phyloP scores from a whole-genome alignment of 805 yeast genomes.

The Maudiozyma serrabonitensis region DNA sequence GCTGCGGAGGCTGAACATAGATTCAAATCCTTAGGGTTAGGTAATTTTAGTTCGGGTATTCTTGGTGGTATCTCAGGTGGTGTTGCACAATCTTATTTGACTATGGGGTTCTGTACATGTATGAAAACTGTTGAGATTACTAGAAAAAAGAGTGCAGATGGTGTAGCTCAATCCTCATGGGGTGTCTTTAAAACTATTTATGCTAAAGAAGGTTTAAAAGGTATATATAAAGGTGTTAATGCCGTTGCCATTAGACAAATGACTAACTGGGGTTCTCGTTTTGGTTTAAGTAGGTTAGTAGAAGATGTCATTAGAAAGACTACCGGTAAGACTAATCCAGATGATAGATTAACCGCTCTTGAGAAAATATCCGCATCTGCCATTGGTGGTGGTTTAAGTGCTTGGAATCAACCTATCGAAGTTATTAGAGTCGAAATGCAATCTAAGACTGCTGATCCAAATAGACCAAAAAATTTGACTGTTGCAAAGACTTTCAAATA shows the following conservation, averaged over 20 bases:
- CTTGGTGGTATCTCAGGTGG: constrained; percentile 96
- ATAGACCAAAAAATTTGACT: constrained; percentile 84
- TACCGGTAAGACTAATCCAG: constrained; percentile 46
- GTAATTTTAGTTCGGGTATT: constrained; percentile 76
- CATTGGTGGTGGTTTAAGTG: constrained; percentile 93
- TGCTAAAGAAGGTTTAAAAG: constrained; percentile 78
- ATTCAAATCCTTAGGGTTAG: constrained; percentile 52
- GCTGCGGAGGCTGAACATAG: constrained; percentile 86
- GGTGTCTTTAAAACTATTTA: constrained; percentile 81
- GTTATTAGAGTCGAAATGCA: constrained; percentile 98
- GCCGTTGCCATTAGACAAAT: constrained; percentile 98
- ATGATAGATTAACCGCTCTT: constrained; percentile 53
- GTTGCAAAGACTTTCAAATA: constrained; percentile 71
- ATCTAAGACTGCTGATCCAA: constrained; percentile 86
- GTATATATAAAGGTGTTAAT: constrained; percentile 95
- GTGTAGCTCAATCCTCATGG: constrained; percentile 63
- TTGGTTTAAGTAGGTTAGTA: constrained; percentile 84
- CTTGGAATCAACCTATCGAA: constrained; percentile 99
- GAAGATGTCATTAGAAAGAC: constrained; percentile 68
- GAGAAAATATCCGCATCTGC: constrained; percentile 83
- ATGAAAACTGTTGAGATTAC: constrained; percentile 99
- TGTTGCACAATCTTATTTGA: constrained; percentile 88
- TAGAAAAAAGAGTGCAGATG: constrained; percentile 57
- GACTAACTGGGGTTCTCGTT: constrained; percentile 99
- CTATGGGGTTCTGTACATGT: constrained; percentile 98